Percentiles rank a stretch among this genome's conserved stretches.
phyloP scores from a whole-genome alignment of 2,329 filamentous ascomycete species.

The Diaporthe sp. region DNA sequence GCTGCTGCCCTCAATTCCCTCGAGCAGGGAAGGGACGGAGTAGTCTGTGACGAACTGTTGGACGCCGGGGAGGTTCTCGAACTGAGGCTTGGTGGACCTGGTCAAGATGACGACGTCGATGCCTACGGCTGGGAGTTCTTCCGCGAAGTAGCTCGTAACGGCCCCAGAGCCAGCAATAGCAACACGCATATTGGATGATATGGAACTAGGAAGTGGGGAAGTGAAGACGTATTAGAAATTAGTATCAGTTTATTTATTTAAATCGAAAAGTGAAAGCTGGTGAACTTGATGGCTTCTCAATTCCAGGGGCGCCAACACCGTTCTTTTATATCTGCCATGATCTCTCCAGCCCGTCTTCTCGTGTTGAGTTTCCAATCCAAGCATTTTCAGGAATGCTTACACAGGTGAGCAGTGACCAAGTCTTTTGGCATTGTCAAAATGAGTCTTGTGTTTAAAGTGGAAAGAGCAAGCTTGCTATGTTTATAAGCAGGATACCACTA shows the following conservation, averaged over 20 bases:
- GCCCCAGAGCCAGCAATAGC: background rate
- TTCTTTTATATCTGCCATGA: background rate
- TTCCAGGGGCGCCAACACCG: too few relatives aligned
- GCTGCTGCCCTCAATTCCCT: background rate
- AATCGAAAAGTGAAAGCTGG: background rate
- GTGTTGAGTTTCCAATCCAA: background rate
- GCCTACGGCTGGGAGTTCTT: background rate
- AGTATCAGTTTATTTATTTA: too few relatives aligned
- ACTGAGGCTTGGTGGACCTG: background rate
- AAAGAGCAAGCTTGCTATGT: background rate
- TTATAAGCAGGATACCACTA: background rate
- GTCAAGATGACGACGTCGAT: background rate
- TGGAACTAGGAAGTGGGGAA: fast-evolving
- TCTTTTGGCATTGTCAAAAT: background rate
- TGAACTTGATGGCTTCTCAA: background rate
- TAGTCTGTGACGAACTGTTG: constrained; percentile 5
- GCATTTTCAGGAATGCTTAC: too few relatives aligned
- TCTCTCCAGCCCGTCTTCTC: background rate
- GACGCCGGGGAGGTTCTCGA: background rate
- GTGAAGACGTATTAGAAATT: background rate
- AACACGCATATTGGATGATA: background rate
- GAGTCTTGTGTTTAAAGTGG: background rate
- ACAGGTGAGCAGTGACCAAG: background rate
- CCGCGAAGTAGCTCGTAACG: background rate
- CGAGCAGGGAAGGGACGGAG: background rate